These are phyloP conservation scores for Acrodontium crateriforme DNA, from an alignment of 2,329 filamentous ascomycete species.

Conservation along the genomic window DNA sequence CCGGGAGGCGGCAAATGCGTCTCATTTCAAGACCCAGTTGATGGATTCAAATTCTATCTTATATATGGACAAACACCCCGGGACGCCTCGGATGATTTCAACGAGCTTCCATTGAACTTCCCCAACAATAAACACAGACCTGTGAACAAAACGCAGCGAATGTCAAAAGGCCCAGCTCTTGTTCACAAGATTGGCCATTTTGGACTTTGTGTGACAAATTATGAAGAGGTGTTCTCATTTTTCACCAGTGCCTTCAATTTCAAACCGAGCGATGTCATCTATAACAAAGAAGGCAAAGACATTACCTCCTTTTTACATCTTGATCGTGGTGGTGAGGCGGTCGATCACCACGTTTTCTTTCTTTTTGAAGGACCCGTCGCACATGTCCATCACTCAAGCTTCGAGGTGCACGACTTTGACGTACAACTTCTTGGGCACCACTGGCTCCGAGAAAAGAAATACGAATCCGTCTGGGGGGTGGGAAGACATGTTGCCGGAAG, in stretches of 20 bases:
- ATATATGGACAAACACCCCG: slow-evolving; percentile 18
- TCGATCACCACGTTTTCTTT: slow-evolving; percentile 43
- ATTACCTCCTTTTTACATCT: slow-evolving; percentile 39
- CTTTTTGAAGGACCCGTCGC: slow-evolving; percentile 29
- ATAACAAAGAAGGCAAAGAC: slow-evolving; percentile 19
- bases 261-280: slow-evolving; percentile 30
- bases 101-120: slow-evolving; percentile 17
- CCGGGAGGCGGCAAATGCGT: slow-evolving; percentile 22
- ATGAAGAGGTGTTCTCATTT: slow-evolving; percentile 24
- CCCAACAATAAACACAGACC: slow-evolving; percentile 20
- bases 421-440: slow-evolving; percentile 55
- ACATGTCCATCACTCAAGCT: slow-evolving; percentile 49
- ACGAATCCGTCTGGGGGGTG: slow-evolving; percentile 54
- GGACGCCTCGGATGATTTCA: slow-evolving; percentile 5
- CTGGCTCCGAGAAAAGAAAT: slow-evolving; percentile 48
- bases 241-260: slow-evolving; percentile 33
- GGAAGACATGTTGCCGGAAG: slow-evolving; percentile 38
- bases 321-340: slow-evolving; percentile 33
- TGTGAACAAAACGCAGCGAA: slow-evolving; percentile 18
- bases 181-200: slow-evolving; percentile 34
- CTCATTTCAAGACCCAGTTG: slow-evolving; percentile 22
- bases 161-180: slow-evolving; percentile 29
- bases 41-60: slow-evolving; percentile 20
- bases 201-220: slow-evolving; percentile 26
- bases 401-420: slow-evolving; percentile 58